Base-by-base conservation (phyloP, 129 eudicot genomes). In the Lactuca saligna region DNA sequence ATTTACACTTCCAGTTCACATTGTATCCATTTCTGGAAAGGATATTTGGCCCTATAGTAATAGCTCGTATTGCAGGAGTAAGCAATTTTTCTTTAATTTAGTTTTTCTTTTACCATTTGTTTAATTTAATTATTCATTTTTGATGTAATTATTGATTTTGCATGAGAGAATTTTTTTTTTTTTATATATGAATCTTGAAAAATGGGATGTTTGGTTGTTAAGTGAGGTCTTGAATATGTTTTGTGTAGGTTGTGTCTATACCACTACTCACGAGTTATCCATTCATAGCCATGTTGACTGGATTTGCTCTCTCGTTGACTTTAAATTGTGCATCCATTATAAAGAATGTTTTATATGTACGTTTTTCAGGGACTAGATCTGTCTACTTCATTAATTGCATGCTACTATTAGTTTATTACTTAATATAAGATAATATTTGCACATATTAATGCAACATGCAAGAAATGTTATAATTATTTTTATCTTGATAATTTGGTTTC, bases 51-150 rank as follows among this genome's bases (percentile, higher is more conserved):
- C 87, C 95, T 14, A 49, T 90, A 33, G 25, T 70, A 61, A 35
- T 83, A 57, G 65, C 87, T 58, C 97, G 96, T 20, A n/a, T 89
- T 13, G 35, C 78, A 10, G 99, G 91, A 75, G 99, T 93, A 87
- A 81, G 95, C 54, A 58, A 59, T 68, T 17, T 58, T 29, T 61
- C 57, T 62, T 37, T 44, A 51, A 29, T 39, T 42, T 61, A 25
- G 8, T 32, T 65, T 16, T 51, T 20, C 29, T 42, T 62, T 35
- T 63, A 37, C 69, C 35, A 70, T 70, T 31, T 16, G 20, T 64
- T 46, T 39, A 12, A 42, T 10, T 42, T 9, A 62, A 33, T 8
- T n/a, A 54, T 51, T 34, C 7, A 4, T 35, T 44, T 58, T 7
- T 71, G 46, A 50, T 60, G 16, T 46, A 15, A 13, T 7, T 33